These are phyloP conservation scores for Hortiboletus flavorubellus DNA, from an alignment of 768 basidiomycete species.

Conservation along the genomic window DNA sequence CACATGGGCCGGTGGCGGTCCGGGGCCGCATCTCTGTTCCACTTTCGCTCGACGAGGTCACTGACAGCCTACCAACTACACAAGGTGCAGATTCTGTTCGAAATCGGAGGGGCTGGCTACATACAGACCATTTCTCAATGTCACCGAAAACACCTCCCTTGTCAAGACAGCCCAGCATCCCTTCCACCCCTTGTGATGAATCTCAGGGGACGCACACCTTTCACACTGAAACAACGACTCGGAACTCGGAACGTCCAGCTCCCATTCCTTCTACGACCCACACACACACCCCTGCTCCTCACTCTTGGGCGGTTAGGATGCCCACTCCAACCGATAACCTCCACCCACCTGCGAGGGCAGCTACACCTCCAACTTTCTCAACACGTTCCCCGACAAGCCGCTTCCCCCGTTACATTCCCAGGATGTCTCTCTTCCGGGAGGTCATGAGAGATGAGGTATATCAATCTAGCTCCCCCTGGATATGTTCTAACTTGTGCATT, in stretches of 20 bases:
- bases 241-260: neutral
- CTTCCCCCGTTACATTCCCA: slow-evolving; percentile 47
- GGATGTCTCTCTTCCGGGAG: slow-evolving; percentile 50
- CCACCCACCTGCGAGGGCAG: slow-evolving; percentile 5
- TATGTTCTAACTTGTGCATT: neutral
- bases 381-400: slow-evolving; percentile 22
- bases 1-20: slow-evolving; percentile 45
- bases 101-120: slow-evolving; percentile 33
- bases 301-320: slow-evolving; percentile 15
- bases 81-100: slow-evolving; percentile 1
- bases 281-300: slow-evolving; percentile 4
- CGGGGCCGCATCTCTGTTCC: slow-evolving; percentile 55
- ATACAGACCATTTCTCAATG: neutral
- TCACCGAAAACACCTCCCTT: neutral
- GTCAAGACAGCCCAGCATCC: slow-evolving; percentile 6
- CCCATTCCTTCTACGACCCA: slow-evolving; percentile 5
- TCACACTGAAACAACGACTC: neutral
- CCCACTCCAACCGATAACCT: slow-evolving; percentile 7
- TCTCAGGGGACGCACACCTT: neutral
- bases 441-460: slow-evolving; percentile 66
- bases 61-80: slow-evolving; percentile 15
- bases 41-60: slow-evolving; percentile 42
- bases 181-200: neutral
- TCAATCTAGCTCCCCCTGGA: neutral
- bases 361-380: slow-evolving; percentile 14